Base-by-base conservation (phyloP, 805 yeast genomes). In the Suhomyces sp. region DNA sequence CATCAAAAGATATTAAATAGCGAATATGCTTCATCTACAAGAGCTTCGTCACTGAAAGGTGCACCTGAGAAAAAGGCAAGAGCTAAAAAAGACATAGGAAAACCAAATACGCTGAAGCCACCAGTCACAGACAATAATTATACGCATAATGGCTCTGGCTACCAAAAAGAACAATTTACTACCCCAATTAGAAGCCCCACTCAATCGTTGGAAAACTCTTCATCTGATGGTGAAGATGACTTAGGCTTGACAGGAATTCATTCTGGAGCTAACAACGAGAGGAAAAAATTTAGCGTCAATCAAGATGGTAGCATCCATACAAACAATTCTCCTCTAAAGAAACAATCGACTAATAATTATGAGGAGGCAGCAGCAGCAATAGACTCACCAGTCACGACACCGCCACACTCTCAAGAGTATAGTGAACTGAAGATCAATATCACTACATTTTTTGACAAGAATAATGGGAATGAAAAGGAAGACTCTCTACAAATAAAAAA, bases 321-420 rank as follows among this genome's bases (percentile, higher is more conserved):
- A 6, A 22, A 24, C 25, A 22, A 28, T 18, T 18, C 23, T 3
- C 27, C 27, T n/a, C 16, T 12, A 19, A 19, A 28, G 25, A 28
- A 19, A 7, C 5, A 6, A 6, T 23, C 4, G 11, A 10, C n/a
- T 6, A 18, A 19, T 5, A n/a, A n/a, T n/a, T n/a, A n/a, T n/a
- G n/a, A n/a, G n/a, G n/a, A n/a, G n/a, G n/a, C n/a, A n/a, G n/a
- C n/a, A n/a, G 25, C 25, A 12, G 31, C 17, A 9, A 20, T 10
- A 14, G 36, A 33, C n/a, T 52, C 63, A 8, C 65, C 66, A 12
- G 44, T 46, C 7, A 61, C 68, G 3, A 55, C 67, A 3, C 67
- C 67, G 3, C 68, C 69, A 1, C 51, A 42, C 9, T 60, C 67
- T 19, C 51, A 46, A 34, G 58, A 54, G n/a, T 26, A 12, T 13